Evolutionary conservation across 139 green algal species (phyloP).

Genomic region (Chlamydomonas sphaeroides): DNA sequence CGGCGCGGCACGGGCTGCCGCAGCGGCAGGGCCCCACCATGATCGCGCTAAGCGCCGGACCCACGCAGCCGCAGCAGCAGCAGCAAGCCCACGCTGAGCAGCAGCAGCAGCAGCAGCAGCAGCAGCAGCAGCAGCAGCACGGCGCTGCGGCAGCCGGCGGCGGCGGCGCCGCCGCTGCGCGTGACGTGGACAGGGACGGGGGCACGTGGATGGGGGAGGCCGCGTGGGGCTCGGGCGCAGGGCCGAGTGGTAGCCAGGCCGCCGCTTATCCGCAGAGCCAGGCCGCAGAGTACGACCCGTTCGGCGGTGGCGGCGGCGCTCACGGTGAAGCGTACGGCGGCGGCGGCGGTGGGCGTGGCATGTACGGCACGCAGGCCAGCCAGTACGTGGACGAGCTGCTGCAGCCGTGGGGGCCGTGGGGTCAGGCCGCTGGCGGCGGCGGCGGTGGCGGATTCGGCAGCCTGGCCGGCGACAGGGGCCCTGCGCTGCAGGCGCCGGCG

Average conservation of each 20-base stretch:
- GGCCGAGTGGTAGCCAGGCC: not conserved
- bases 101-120: too few relatives aligned
- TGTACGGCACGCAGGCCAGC: constrained; percentile 8
- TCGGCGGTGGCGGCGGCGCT: not conserved
- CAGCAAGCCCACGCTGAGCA: too few relatives aligned
- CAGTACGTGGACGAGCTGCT: not conserved
- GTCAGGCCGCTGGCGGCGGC: not conserved
- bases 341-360: not conserved
- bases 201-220: not conserved
- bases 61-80: too few relatives aligned
- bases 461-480: too few relatives aligned
- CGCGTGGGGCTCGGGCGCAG: not conserved
- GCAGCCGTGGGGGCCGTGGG: too few relatives aligned
- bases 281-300: not conserved
- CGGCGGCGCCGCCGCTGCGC: too few relatives aligned
- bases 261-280: not conserved
- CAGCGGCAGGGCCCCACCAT: constrained; percentile 1
- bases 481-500: too few relatives aligned
- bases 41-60: not conserved
- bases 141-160: too few relatives aligned
- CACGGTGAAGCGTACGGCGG: not conserved
- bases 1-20: not conserved
- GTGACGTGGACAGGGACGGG: too few relatives aligned
- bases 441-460: too few relatives aligned
- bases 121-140: too few relatives aligned